Percentiles rank a stretch among this genome's conserved stretches.
Conservation (phyloP, 352 stramenopile genomes). For the Phytophthora quininea region DNA sequence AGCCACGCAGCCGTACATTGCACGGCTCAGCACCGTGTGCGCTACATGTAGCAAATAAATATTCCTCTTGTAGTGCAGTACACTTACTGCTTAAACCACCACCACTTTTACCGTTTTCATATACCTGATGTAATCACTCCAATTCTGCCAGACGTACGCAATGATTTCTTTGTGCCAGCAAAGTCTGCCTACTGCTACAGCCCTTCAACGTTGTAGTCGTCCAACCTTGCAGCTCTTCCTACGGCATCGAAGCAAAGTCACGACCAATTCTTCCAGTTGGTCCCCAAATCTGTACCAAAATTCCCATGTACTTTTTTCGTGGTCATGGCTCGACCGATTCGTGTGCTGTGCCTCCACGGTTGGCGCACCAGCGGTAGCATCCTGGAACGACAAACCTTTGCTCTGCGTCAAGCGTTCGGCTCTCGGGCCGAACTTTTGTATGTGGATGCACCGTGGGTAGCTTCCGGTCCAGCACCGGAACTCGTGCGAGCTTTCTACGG, state of each 20-base stretch:
- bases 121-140: too few relatives aligned
- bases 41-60: background rate
- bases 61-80: background rate
- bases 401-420: slow-evolving; percentile 60
- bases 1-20: background rate
- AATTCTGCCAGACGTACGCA: too few relatives aligned
- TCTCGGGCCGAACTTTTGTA: slow-evolving; percentile 66
- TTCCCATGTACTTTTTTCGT: background rate
- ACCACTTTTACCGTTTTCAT: too few relatives aligned
- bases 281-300: background rate
- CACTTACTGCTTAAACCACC: too few relatives aligned
- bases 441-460: slow-evolving; percentile 66
- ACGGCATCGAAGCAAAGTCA: background rate
- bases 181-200: too few relatives aligned
- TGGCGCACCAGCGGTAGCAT: slow-evolving; percentile 80
- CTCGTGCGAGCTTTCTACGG: slow-evolving; percentile 68
- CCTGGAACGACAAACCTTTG: slow-evolving; percentile 60
- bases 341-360: slow-evolving; percentile 80
- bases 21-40: background rate
- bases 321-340: slow-evolving; percentile 47
- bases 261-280: background rate
- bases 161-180: too few relatives aligned
- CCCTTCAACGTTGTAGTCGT: too few relatives aligned
- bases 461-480: slow-evolving; percentile 61
- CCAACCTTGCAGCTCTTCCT: background rate